These are phyloP conservation scores for Barbarea vulgaris DNA, from an alignment of 345 rosid species.

Conservation along the genomic window DNA sequence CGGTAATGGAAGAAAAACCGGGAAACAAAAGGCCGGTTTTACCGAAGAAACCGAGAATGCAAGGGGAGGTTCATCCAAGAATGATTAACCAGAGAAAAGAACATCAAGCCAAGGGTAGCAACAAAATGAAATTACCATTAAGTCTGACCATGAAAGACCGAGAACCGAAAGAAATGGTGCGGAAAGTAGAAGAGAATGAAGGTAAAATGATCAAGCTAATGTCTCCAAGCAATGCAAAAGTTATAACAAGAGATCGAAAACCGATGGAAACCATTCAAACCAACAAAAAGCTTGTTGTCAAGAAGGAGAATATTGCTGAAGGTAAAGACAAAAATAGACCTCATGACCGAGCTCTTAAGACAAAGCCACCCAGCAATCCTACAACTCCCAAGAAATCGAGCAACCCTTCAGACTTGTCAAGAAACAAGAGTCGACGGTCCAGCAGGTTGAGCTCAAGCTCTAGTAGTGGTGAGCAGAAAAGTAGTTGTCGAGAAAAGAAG, in stretches of 20 bases:
- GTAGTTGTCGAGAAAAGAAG: slow-evolving; percentile 36
- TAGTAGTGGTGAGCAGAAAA: slow-evolving; percentile 41
- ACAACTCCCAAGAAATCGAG: slow-evolving; percentile 43
- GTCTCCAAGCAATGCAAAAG: slow-evolving; percentile 44
- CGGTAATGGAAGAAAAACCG: slow-evolving; percentile 36
- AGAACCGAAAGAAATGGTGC: slow-evolving; percentile 28
- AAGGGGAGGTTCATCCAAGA: slow-evolving; percentile 45
- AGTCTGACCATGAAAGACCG: slow-evolving; percentile 43
- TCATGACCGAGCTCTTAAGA: slow-evolving; percentile 47
- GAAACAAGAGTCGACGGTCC: slow-evolving; percentile 27
- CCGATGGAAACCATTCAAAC: slow-evolving; percentile 43
- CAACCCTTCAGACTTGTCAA: slow-evolving; percentile 30
- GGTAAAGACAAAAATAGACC: slow-evolving; percentile 44
- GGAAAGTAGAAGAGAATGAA: slow-evolving; percentile 45
- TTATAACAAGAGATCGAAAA: slow-evolving; percentile 37
- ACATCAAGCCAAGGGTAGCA: slow-evolving; percentile 20
- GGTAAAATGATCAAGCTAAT: slow-evolving; percentile 37
- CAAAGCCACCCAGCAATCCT: slow-evolving; percentile 31
- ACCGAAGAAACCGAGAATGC: slow-evolving; percentile 39
- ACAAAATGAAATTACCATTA: slow-evolving; percentile 32
- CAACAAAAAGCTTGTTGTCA: slow-evolving; percentile 26
- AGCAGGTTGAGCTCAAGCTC: slow-evolving; percentile 39
- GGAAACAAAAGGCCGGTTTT: slow-evolving; percentile 22
- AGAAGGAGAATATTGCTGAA: slow-evolving; percentile 44
- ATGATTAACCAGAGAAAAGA: slow-evolving; percentile 41